phyloP scores from a whole-genome alignment of 2,329 filamentous ascomycete genomes.

The Stachybotrys chlorohalonatus region DNA sequence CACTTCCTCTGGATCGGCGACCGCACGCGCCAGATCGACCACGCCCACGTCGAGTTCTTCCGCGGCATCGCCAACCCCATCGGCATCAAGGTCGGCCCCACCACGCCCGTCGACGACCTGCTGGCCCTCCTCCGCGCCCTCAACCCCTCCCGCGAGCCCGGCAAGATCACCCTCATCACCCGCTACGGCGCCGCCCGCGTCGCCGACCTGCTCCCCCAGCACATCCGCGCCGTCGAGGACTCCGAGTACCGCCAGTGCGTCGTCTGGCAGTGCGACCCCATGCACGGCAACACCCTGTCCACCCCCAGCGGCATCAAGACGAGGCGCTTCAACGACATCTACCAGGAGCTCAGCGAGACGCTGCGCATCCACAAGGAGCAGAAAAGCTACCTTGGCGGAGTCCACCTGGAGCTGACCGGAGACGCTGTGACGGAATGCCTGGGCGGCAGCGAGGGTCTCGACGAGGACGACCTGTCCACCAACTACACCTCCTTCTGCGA shows the following conservation, averaged over 20 bases:
- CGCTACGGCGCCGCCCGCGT: conserved; percentile 82
- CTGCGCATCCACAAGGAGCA: conserved; percentile 76
- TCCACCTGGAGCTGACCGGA: conserved; percentile 91
- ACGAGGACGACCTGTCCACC: conserved; percentile 77
- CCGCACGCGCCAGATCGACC: conserved; percentile 84
- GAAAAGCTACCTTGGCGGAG: conserved; percentile 80
- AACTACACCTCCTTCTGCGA: conserved; percentile 98
- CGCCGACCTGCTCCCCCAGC: conserved; percentile 62
- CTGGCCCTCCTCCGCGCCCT: conserved; percentile 72
- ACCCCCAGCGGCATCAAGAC: conserved; percentile 82
- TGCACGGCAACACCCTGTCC: conserved; percentile 76
- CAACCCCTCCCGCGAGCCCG: conserved; percentile 72
- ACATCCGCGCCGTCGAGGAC: conserved; percentile 81
- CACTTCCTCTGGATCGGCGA: conserved; percentile 99
- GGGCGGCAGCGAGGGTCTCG: conserved; percentile 78
- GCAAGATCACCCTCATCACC: conserved; percentile 94
- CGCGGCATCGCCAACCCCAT: conserved; percentile 93
- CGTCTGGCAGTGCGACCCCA: conserved; percentile 98
- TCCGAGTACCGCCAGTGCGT: conserved; percentile 60
- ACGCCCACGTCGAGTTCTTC: conserved; percentile 96
- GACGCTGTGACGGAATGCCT: conserved; percentile 96
- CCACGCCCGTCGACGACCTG: conserved; percentile 68
- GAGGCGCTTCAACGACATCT: conserved; percentile 80
- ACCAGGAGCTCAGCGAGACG: conserved; percentile 76
- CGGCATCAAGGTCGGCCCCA: conserved; percentile 90